Evolutionary conservation across 2,329 filamentous ascomycete species (phyloP), one percentile per base, ranked within the genome.

Genomic region (Talaromyces sp.): DNA sequence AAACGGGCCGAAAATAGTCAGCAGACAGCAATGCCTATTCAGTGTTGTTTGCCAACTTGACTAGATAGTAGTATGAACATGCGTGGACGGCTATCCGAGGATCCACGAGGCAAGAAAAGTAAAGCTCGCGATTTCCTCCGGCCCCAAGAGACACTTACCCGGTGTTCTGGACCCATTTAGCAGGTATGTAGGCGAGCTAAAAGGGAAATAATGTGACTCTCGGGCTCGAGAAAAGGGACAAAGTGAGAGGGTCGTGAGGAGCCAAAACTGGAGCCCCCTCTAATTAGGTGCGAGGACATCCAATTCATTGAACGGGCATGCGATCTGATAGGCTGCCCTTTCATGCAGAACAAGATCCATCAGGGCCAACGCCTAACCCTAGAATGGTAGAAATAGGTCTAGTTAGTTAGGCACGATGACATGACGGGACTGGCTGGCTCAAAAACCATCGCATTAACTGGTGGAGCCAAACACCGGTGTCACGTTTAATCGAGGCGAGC

Each of bases 321-420:
- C 47, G 56, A 23, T 36, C 60, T 61, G 60, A 61, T 61, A 58
- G 60, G 60, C 60, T 61, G 60, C 60, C 60, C 36, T 61, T 44
- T 57, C 47, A 9, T 61, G 36, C 56, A 55, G 56, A 31, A 55
- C 34, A 52, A 59, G 60, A 58, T 61, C 60, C 56, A 61, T 61
- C 60, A 16, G 55, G 55, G 44, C 27, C 44, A 18, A 18, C n/a
- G 44, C 36, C 16, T 42, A 23, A 53, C 30, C 27, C 27, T 53
- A 10, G 12, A 31, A 23, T 23, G 23, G 23, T 23, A 23, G 23
- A 30, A 31, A 31, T 53, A 5, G 30, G 36, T n/a, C n/a, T 40
- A 16, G 16, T 14, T 7, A 6, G 36, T 47, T 47, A 47, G 44
- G 44, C 44, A 47, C 44, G 23, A 16, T 40, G 36, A 40, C 36